Conservation (phyloP, 768 basidiomycete genomes). For the Terana coerulea region DNA sequence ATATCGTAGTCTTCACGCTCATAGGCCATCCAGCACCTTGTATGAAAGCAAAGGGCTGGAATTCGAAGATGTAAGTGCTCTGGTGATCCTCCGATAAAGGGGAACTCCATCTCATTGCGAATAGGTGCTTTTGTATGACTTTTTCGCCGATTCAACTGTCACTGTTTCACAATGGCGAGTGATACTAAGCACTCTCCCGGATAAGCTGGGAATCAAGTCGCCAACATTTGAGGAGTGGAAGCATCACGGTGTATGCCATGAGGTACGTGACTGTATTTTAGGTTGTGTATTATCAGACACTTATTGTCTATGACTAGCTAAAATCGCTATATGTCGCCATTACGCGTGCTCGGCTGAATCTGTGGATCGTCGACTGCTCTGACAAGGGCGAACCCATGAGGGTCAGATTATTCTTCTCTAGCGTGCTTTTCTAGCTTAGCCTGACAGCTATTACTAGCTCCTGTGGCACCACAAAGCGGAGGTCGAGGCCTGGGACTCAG, state of each 20-base stretch:
- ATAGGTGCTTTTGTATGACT: conserved; percentile 71
- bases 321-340: conserved; percentile 70
- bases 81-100: neutral
- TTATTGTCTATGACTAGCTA: conserved; percentile 36
- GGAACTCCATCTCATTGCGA: too few species aligned
- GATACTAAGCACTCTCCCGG: conserved; percentile 40
- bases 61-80: conserved; percentile 48
- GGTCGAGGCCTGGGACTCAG: conserved; percentile 46
- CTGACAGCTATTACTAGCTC: conserved; percentile 31
- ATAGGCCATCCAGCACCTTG: conserved; percentile 33
- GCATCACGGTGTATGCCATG: conserved; percentile 54
- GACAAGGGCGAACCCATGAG: conserved; percentile 53
- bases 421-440: too few species aligned
- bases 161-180: conserved; percentile 57
- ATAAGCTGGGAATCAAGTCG: conserved; percentile 10
- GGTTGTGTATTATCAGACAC: neutral
- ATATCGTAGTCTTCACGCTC: too few species aligned
- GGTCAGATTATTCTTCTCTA: conserved; percentile 34
- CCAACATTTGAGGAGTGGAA: conserved; percentile 48
- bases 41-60: conserved; percentile 67
- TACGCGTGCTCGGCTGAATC: conserved; percentile 62
- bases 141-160: conserved; percentile 62
- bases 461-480: conserved; percentile 46
- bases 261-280: conserved; percentile 40
- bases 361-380: conserved; percentile 69